Evolutionary conservation across 768 basidiomycete species (phyloP).

Genomic region (Pulveroboletus frians): DNA sequence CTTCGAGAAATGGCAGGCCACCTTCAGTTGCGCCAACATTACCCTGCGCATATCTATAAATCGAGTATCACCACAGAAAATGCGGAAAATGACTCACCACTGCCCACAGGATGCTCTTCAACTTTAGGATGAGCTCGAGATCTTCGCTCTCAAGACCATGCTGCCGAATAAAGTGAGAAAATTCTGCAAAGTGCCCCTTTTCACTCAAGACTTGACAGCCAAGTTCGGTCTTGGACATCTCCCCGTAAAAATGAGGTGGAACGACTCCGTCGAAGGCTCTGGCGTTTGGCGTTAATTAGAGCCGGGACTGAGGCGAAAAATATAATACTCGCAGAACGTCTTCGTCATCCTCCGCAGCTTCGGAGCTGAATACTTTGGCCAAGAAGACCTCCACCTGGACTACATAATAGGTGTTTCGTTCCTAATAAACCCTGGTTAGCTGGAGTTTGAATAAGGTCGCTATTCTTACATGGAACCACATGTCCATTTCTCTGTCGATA

Average conservation of each 20-base stretch:
- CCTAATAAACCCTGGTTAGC: conserved; percentile 44
- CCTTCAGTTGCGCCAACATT: conserved; percentile 88
- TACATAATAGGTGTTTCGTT: conserved; percentile 89
- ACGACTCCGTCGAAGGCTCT: conserved; percentile 83
- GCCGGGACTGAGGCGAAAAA: neutral
- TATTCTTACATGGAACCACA: conserved; percentile 83
- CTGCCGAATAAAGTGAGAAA: conserved; percentile 82
- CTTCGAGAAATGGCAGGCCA: conserved; percentile 92
- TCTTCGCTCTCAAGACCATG: conserved; percentile 86
- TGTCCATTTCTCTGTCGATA: conserved; percentile 91
- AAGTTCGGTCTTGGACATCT: conserved; percentile 94
- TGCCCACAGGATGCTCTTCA: conserved; percentile 96
- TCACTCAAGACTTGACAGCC: conserved; percentile 89
- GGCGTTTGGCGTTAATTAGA: neutral
- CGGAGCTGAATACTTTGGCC: conserved; percentile 64
- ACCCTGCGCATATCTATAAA: conserved; percentile 49
- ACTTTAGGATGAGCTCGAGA: conserved; percentile 73
- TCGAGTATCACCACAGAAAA: neutral
- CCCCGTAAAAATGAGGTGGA: conserved; percentile 95
- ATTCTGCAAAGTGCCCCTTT: conserved; percentile 86
- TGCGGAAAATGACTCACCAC: conserved; percentile 58
- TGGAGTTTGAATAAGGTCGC: neutral
- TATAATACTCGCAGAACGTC: conserved; percentile 45
- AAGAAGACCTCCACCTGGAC: conserved; percentile 92
- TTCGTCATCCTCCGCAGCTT: conserved; percentile 57